Base-by-base conservation (phyloP, 345 rosid species). In the Erucastrum elatum region DNA sequence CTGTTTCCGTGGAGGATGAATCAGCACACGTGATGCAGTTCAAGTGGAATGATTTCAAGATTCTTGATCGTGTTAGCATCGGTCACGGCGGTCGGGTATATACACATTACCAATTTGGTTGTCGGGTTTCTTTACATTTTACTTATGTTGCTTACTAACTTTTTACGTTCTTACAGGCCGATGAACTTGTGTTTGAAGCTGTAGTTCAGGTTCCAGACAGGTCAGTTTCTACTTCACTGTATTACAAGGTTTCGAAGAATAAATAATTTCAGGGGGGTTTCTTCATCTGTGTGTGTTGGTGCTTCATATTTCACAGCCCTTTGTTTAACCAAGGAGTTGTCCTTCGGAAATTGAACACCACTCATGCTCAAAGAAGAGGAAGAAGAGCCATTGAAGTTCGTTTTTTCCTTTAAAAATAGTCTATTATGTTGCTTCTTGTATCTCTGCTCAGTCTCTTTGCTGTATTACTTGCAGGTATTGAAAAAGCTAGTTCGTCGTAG, bases 41-140 rank as follows among this genome's bases (percentile, higher is more conserved):
- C 84, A 80, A 80, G 83, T 86, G 88, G 91, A 84, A 90, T 61
- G 97, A 92, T 84, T 92, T 92, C 75, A 85, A 85, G 83, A 75
- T 91, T 64, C 91, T 92, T 79, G 89, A 91, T 80, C 84, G 85
- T 64, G 94, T 92, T 75, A 94, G 97, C 75, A 66, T 84, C 53
- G 98, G 98, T 80, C 95, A 92, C 79, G 90, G 90, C 4, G 97
- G 97, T 17, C 83, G 93, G 92, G 98, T 94, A 89, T 11, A 60
- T 70, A 26, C 3, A 41, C 8, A 17, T 9, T 58, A 64, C 59
- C 49, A 29, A 6, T 35, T 2, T 31, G 30, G 25, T 46, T 5
- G 56, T 51, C n/a, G 21, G 4, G 8, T n/a, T 46, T 11, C 53
- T 46, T 44, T 11, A 11, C 12, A 11, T 11, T 44, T 11, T 11